These are phyloP conservation scores for Russula sp. DNA, from an alignment of 768 basidiomycete species.

Conservation along the genomic window DNA sequence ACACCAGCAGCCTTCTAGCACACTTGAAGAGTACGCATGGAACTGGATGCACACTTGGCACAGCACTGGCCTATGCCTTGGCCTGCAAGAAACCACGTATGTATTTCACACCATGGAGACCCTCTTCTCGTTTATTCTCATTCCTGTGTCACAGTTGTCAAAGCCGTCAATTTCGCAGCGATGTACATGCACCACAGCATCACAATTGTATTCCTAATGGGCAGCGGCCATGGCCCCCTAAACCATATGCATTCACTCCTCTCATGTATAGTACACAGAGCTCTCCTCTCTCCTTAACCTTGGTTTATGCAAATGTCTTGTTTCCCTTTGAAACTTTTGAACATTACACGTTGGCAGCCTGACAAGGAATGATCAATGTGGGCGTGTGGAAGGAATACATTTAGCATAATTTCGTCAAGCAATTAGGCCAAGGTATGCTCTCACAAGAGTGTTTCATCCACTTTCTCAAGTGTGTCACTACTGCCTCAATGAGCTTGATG, in stretches of 20 bases:
- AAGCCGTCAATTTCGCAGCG: slow-evolving; percentile 59
- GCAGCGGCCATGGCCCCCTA: slow-evolving; percentile 76
- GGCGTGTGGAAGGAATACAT: slow-evolving; percentile 71
- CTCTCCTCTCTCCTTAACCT: not conserved
- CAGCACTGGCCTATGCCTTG: slow-evolving; percentile 70
- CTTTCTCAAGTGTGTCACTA: slow-evolving; percentile 68
- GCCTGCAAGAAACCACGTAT: slow-evolving; percentile 47
- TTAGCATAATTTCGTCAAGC: slow-evolving; percentile 78
- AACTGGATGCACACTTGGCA: slow-evolving; percentile 86
- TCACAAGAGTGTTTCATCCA: slow-evolving; percentile 65
- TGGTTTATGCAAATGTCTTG: not conserved
- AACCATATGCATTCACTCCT: slow-evolving; percentile 74
- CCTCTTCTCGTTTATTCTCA: not conserved
- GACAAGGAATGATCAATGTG: slow-evolving; percentile 48
- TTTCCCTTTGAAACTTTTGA: not conserved
- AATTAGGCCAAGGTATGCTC: slow-evolving; percentile 71
- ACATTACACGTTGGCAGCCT: slow-evolving; percentile 37
- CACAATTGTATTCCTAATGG: slow-evolving; percentile 60
- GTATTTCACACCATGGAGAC: slow-evolving; percentile 31
- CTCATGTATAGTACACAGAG: slow-evolving; percentile 46
- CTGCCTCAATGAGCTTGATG: too few species aligned
- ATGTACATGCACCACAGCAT: slow-evolving; percentile 77
- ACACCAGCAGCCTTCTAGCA: too few species aligned
- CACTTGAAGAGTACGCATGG: slow-evolving; percentile 78
- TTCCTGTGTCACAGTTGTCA: slow-evolving; percentile 42